phyloP scores from a whole-genome alignment of 768 basidiomycete species.

The Pleurotus platypus region DNA sequence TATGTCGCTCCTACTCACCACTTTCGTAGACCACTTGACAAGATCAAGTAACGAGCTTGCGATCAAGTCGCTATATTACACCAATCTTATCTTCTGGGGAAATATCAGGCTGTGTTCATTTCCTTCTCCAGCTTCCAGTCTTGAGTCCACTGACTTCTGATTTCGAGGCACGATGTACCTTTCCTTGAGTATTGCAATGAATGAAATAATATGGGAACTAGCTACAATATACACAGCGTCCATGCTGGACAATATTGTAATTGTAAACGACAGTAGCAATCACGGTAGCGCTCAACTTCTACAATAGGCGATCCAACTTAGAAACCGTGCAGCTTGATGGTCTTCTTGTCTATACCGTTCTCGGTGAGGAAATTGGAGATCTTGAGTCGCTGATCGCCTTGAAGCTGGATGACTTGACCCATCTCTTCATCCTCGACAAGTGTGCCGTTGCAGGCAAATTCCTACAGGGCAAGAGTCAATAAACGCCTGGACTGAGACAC shows the following conservation, averaged over 20 bases:
- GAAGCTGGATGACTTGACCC: constrained; percentile 97
- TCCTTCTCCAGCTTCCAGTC: too few relatives aligned
- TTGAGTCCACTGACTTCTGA: background rate
- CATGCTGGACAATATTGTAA: background rate
- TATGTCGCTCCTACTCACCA: too few relatives aligned
- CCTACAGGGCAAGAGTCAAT: constrained; percentile 39
- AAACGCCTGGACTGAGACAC: constrained; percentile 4
- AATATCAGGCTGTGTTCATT: background rate
- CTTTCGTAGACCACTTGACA: constrained; percentile 75
- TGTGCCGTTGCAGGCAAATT: constrained; percentile 98
- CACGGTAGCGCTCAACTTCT: constrained; percentile 8
- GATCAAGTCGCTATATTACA: background rate
- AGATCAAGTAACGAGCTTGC: constrained; percentile 70
- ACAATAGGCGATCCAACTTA: constrained; percentile 29
- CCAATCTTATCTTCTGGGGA: background rate
- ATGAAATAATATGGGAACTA: constrained; percentile 11
- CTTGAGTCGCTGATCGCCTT: constrained; percentile 94
- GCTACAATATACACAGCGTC: constrained; percentile 9
- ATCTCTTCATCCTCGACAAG: constrained; percentile 94
- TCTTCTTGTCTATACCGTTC: constrained; percentile 72
- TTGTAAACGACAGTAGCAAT: constrained; percentile 2
- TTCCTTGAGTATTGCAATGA: constrained; percentile 2
- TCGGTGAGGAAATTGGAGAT: constrained; percentile 85
- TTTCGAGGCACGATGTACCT: background rate
- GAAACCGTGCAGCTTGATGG: constrained; percentile 89